phyloP scores from a whole-genome alignment of 75 land plant genomes.

The Gnetum montanum region DNA sequence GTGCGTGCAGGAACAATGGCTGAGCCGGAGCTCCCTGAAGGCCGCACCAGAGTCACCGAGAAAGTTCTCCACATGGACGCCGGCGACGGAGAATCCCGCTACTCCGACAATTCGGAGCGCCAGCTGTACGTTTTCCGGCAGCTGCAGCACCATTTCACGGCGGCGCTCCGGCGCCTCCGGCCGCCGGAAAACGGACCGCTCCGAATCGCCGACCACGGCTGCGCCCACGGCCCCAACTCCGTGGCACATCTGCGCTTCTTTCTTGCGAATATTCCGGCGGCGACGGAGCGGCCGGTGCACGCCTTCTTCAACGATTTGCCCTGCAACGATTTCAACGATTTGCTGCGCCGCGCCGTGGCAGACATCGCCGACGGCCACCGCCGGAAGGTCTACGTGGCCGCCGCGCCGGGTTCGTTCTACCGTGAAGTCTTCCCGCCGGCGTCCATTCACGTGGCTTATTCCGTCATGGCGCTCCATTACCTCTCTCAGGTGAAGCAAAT shows the following conservation, averaged over 20 bases:
- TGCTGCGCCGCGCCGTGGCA: neutral
- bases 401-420: slow-evolving; percentile 19
- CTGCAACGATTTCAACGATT: slow-evolving; percentile 20
- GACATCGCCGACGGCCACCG: slow-evolving; percentile 3
- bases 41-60: too few relatives aligned
- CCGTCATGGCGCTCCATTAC: slow-evolving; percentile 16
- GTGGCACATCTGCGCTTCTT: neutral
- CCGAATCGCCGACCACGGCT: too few relatives aligned
- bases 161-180: neutral
- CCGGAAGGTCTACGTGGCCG: too few relatives aligned
- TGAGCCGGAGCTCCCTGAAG: too few relatives aligned
- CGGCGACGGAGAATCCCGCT: too few relatives aligned
- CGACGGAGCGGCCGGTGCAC: slow-evolving; percentile 3
- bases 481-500: slow-evolving; percentile 23
- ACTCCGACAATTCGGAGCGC: too few relatives aligned
- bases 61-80: too few relatives aligned
- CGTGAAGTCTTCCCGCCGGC: slow-evolving; percentile 12
- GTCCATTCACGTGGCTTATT: slow-evolving; percentile 9
- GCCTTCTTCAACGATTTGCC: slow-evolving; percentile 19
- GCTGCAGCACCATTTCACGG: too few relatives aligned
- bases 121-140: too few relatives aligned
- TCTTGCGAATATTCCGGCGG: neutral
- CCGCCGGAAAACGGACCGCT: slow-evolving; percentile 2
- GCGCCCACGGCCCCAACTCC: slow-evolving; percentile 10
- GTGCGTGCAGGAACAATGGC: too few relatives aligned